Conservation (phyloP, 352 stramenopile genomes). For the Globisporangium nagaii region DNA sequence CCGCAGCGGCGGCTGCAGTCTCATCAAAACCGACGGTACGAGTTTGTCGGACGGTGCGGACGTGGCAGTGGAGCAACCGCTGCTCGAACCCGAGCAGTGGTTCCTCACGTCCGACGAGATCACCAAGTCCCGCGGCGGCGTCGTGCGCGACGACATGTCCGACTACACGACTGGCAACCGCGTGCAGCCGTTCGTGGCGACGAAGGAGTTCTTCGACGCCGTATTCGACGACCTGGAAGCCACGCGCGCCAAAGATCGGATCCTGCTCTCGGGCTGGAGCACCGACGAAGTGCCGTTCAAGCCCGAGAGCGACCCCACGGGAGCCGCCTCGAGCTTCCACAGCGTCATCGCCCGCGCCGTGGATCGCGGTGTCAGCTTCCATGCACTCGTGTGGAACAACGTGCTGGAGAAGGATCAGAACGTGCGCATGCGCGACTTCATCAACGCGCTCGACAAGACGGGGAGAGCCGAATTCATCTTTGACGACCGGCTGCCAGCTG, state of each 20-base stretch:
- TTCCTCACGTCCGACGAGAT: conserved; percentile 61
- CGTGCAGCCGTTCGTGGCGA: conserved; percentile 32
- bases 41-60: conserved; percentile 17
- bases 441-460: conserved; percentile 31
- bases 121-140: conserved; percentile 29
- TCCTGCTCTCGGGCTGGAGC: conserved; percentile 55
- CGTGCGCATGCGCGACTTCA: conserved; percentile 40
- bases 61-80: conserved; percentile 23
- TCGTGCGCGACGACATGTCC: conserved; percentile 27
- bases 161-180: conserved; percentile 40
- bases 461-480: conserved; percentile 35
- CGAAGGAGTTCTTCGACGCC: conserved; percentile 38
- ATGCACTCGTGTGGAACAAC: conserved; percentile 64
- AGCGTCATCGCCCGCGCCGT: conserved; percentile 27
- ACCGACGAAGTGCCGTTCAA: conserved; percentile 53
- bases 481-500: conserved; percentile 29
- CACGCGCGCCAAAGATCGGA: conserved; percentile 21
- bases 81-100: conserved; percentile 45
- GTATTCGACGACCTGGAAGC: conserved; percentile 40
- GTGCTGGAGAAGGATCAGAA: conserved; percentile 48
- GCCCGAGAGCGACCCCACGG: conserved; percentile 19
- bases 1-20: conserved; percentile 11
- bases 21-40: conserved; percentile 15
- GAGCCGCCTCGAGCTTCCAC: conserved; percentile 26
- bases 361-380: conserved; percentile 30